Base-by-base conservation (phyloP, 2,329 filamentous ascomycete genomes). In the Trichophyton schoenleinii region DNA sequence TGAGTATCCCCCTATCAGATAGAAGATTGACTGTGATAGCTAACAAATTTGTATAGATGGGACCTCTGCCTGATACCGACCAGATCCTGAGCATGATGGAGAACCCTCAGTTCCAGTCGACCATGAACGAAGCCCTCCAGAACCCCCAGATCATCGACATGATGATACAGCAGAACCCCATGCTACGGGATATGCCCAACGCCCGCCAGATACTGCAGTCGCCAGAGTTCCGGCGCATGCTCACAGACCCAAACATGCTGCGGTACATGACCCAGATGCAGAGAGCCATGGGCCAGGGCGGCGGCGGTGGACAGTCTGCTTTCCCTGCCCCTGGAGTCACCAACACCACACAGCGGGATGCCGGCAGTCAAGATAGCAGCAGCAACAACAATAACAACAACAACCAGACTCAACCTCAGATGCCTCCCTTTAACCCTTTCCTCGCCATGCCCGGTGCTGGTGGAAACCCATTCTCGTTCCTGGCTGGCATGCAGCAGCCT, bases 111-210 rank as follows among this genome's bases (percentile, higher is more conserved):
- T 86, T 95, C 61, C 84, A 89, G 65, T 87, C 90, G 66, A 86
- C 87, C 61, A 88, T 99, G 83, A 95, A 94, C 74, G 92, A 96
- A 75, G 90, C 91, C 41, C 87, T 99, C 73, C 89, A 91, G 74
- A 97, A 97, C 75, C 92, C 94, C n/a, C 83, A 86, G 18, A 88
- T 99, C 68, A 83, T 97, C 71, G 90, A 97, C 70, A 89, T 95
- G 83, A 89, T 97, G 82, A 91, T 99, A 68, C 85, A 94, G 68
- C 84, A 87, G 70, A 96, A 96, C 71, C 94, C 94, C 1, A 87
- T 90, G 81, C 79, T 91, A 18, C 83, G 86, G 68, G 81, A 84
- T 63, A 83, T 88, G 73, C 88, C 88, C 46, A 83, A 87, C 63
- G 88, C 89, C 22, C 84, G 91, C 67, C 85, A 95, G 70, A 87